Conservation (phyloP, 306 rosid species). For the Urtica urens region DNA sequence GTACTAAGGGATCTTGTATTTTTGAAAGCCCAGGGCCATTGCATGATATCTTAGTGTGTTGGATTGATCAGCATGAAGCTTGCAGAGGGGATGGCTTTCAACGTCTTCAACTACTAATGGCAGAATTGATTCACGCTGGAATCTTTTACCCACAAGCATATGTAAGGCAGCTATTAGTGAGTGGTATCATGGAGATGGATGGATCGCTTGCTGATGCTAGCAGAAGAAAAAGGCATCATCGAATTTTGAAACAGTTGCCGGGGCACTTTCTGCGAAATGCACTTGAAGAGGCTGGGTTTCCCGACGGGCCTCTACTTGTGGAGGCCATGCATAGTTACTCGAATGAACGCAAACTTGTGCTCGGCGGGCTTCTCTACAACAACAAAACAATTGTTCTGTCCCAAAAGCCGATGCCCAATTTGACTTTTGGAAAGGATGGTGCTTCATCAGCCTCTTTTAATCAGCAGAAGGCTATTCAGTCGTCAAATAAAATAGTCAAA, state of each 20-base stretch:
- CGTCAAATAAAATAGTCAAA: constrained; percentile 37
- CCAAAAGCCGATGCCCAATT: constrained; percentile 30
- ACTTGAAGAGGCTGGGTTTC: constrained; percentile 55
- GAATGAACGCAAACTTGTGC: constrained; percentile 70
- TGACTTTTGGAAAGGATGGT: constrained; percentile 39
- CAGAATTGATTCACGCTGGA: constrained; percentile 69
- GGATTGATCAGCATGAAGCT: constrained; percentile 95
- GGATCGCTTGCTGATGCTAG: constrained; percentile 42
- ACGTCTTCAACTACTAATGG: constrained; percentile 63
- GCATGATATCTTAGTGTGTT: constrained; percentile 83
- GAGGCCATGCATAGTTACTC: constrained; percentile 57
- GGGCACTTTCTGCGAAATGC: constrained; percentile 42
- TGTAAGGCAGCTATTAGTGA: constrained; percentile 83
- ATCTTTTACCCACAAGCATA: constrained; percentile 77
- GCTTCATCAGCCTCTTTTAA: constrained; percentile 33
- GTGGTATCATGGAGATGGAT: constrained; percentile 75
- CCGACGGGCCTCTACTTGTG: constrained; percentile 42
- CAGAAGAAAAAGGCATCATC: constrained; percentile 55
- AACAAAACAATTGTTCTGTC: constrained; percentile 19
- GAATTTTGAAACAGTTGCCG: constrained; percentile 64
- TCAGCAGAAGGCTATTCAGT: constrained; percentile 31
- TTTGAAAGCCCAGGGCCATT: constrained; percentile 91
- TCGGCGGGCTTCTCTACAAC: constrained; percentile 30
- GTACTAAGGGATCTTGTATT: constrained; percentile 23
- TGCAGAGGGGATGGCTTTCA: constrained; percentile 71